Percentiles rank a stretch among this genome's conserved stretches.
phyloP scores from a whole-genome alignment of 1,284 basidiomycete genomes.

The Ganoderma lucidum region DNA sequence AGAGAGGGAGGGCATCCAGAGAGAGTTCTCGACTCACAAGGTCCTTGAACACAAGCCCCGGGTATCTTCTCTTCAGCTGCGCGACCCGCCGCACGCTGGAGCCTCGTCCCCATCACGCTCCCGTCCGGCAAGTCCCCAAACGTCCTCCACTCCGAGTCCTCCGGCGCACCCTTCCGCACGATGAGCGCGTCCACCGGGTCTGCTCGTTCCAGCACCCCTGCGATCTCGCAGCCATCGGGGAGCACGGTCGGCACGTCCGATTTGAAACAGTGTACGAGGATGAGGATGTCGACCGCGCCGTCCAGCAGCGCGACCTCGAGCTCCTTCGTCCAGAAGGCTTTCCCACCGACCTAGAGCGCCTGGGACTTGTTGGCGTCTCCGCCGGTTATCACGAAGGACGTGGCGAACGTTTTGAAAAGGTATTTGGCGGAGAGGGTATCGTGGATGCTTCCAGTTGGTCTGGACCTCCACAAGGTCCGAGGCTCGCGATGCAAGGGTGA shows the following conservation, averaged over 20 bases:
- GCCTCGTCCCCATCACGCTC: constrained; percentile 90
- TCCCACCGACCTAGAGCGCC: constrained; percentile 84
- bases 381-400: constrained; percentile 89
- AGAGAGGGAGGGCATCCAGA: constrained; percentile 9
- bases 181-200: constrained; percentile 92
- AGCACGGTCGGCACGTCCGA: constrained; percentile 93
- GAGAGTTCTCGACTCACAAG: constrained; percentile 67
- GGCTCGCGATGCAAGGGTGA: constrained; percentile 83
- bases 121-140: constrained; percentile 90
- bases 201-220: constrained; percentile 87
- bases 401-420: constrained; percentile 62
- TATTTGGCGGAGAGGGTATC: constrained; percentile 60
- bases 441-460: constrained; percentile 77
- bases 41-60: constrained; percentile 84
- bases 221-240: constrained; percentile 87
- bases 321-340: constrained; percentile 95
- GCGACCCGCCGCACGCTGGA: constrained; percentile 90
- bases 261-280: constrained; percentile 95
- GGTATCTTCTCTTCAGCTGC: constrained; percentile 82
- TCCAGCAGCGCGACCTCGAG: constrained; percentile 86
- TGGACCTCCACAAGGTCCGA: constrained; percentile 90
- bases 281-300: constrained; percentile 87
- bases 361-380: constrained; percentile 93
- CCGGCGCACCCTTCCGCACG: constrained; percentile 71
- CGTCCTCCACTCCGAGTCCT: constrained; percentile 64